A percentile compares a stretch with the other conserved stretches of the same genome.
phyloP scores from a whole-genome alignment of 179 eudicot genomes.

The Amaranthus tricolor region DNA sequence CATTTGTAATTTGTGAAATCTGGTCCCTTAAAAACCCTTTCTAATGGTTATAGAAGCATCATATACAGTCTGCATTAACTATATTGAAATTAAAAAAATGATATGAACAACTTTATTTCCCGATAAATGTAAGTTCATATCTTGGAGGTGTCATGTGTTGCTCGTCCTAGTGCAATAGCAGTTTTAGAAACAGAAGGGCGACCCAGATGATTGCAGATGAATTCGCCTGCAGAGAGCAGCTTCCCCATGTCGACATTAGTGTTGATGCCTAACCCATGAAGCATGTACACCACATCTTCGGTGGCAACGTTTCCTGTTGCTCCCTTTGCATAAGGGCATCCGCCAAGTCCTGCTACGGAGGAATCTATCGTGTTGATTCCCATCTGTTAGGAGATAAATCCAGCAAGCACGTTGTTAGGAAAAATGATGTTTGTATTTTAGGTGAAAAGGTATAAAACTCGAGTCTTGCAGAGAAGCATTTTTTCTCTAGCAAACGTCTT shows the following conservation, averaged over 20 bases:
- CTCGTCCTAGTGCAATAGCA: constrained; percentile 54
- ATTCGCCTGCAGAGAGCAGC: constrained; percentile 65
- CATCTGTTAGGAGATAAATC: constrained; percentile 41
- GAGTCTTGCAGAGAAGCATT: neutral
- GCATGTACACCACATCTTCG: constrained; percentile 82
- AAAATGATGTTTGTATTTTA: neutral
- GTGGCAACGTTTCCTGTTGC: constrained; percentile 80
- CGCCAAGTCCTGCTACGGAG: constrained; percentile 70
- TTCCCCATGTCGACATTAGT: constrained; percentile 53
- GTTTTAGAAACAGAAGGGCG: constrained; percentile 64
- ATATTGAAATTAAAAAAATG: too few species aligned
- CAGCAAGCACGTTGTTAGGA: neutral
- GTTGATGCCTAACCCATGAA: constrained; percentile 59
- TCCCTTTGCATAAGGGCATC: constrained; percentile 81
- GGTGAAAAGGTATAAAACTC: neutral
- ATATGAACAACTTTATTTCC: neutral
- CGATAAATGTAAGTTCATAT: constrained; percentile 24
- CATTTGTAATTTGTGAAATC: neutral
- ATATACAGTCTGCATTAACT: neutral
- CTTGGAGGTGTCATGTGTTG: constrained; percentile 37
- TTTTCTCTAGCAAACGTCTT: neutral
- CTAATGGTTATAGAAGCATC: too few species aligned
- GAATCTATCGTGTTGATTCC: constrained; percentile 63
- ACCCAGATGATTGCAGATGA: constrained; percentile 60
- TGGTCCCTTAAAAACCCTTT: neutral